These are phyloP conservation scores for Paraurostyla sp. DNA, from an alignment of 73 alveolate species.

Conservation along the genomic window DNA sequence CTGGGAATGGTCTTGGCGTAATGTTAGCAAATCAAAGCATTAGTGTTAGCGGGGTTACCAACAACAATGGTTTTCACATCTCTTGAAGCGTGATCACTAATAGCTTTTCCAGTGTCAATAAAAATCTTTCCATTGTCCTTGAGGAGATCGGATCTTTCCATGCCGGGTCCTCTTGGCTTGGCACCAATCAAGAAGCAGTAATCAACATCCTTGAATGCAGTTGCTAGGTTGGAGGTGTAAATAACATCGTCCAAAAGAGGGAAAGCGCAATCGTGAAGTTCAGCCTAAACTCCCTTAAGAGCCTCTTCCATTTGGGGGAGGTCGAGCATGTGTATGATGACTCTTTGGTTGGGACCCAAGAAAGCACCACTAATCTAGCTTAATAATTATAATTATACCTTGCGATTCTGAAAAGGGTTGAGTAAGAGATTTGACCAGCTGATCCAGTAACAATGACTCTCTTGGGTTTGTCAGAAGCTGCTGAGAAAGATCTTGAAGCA, in stretches of 20 bases:
- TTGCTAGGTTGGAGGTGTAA: constrained; percentile 87
- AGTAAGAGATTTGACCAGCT: constrained; percentile 83
- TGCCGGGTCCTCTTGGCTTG: constrained; percentile 99
- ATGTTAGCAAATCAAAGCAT: constrained; percentile 93
- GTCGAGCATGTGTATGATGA: constrained; percentile 70
- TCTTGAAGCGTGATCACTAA: constrained; percentile 88
- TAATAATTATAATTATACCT: constrained; percentile 28
- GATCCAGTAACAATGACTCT: constrained; percentile 86
- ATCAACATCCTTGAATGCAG: constrained; percentile 96
- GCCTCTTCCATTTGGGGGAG: constrained; percentile 73
- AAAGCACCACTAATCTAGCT: constrained; percentile 65
- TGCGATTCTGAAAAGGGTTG: constrained; percentile 80
- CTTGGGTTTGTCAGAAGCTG: constrained; percentile 66
- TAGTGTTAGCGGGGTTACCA: constrained; percentile 99
- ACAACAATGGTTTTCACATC: constrained; percentile 95
- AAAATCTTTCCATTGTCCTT: constrained; percentile 88
- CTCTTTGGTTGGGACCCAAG: constrained; percentile 70
- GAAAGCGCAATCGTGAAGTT: constrained; percentile 98
- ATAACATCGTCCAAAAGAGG: constrained; percentile 92
- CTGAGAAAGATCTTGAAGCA: not conserved
- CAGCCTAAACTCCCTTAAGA: constrained; percentile 93
- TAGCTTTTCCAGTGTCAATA: constrained; percentile 84
- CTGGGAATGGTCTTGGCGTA: constrained; percentile 92
- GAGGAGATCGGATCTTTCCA: constrained; percentile 98
- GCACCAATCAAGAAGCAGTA: constrained; percentile 97